These are phyloP conservation scores for Phaeosphaeria sp. DNA, from an alignment of 2,329 filamentous ascomycete species.

Conservation along the genomic window DNA sequence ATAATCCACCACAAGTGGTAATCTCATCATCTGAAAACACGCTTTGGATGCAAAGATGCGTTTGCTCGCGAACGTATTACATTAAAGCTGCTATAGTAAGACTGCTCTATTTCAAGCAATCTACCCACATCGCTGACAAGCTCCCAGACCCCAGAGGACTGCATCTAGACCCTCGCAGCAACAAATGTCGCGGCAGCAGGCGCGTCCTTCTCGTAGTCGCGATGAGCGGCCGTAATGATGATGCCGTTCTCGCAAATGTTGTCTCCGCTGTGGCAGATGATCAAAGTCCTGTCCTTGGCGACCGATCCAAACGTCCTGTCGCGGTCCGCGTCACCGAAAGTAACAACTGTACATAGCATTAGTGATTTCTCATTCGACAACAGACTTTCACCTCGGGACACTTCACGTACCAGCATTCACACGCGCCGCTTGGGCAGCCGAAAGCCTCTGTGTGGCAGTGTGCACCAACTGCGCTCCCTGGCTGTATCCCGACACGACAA, in stretches of 20 bases:
- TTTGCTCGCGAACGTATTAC: no score
- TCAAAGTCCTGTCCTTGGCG: slow-evolving; percentile 35
- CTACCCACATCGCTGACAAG: not conserved
- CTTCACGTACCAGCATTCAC: slow-evolving; percentile 28
- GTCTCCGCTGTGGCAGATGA: slow-evolving; percentile 46
- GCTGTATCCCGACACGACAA: slow-evolving; percentile 39
- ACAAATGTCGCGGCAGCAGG: slow-evolving; percentile 32
- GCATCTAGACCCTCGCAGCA: slow-evolving; percentile 15
- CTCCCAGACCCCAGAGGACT: not conserved
- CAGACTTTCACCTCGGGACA: not conserved
- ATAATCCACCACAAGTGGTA: not conserved
- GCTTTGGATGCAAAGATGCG: not conserved
- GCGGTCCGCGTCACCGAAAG: slow-evolving; percentile 47
- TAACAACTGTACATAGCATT: slow-evolving; percentile 28
- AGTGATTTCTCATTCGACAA: not conserved
- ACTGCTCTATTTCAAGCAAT: not conserved
- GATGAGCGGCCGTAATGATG: slow-evolving; percentile 30
- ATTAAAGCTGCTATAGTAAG: not conserved
- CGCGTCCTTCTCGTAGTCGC: slow-evolving; percentile 35
- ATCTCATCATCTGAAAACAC: not conserved
- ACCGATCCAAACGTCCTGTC: slow-evolving; percentile 39
- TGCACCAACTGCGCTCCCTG: slow-evolving; percentile 54
- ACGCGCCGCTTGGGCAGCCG: slow-evolving; percentile 25
- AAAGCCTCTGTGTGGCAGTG: slow-evolving; percentile 48
- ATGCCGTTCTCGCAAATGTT: slow-evolving; percentile 41